Evolutionary conservation across 1,284 basidiomycete species (phyloP), one percentile per base, ranked within the genome.

Genomic region (Hypsizygus ulmarius): DNA sequence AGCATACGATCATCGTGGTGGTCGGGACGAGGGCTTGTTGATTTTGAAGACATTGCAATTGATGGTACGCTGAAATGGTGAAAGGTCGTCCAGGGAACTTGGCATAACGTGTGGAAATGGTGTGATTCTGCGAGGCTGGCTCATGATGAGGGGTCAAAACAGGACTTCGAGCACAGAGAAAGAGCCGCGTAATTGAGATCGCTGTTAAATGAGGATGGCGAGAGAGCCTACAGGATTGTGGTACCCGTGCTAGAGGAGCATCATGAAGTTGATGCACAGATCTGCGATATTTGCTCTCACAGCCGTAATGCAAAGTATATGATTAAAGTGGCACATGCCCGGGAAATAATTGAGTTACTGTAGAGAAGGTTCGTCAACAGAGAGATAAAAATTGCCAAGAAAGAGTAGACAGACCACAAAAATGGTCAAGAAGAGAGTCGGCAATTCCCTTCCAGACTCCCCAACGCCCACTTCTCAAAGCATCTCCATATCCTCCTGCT

Each of bases 401-500:
- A 32, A 2, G 21, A 42, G 19, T 16, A 10, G 14, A 34, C 40
- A 18, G 12, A 21, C 40, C 30, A 18, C 5, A 42, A 33, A 34
- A 32, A 2, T 14, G 10, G 16, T 5, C n/a, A 12, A 15, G 28
- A 8, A 28, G 5, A 29, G 2, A 27, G 5, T 21, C 3, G 11
- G 18, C 21, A 21, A 14, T 21, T 25, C 27, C 16, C 11, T 18
- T 15, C 28, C 25, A 35, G 28, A 28, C 2, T 25, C 11, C 25
- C 32, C 42, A 3, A 27, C 14, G 2, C n/a, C 8, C 4, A 39
- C 25, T 2, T 8, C 14, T 60, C 45, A 70, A 39, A 70, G 49
- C 64, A 66, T 66, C 48, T 72, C 69, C 60, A 67, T 65, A 29
- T 61, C 59, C 29, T 69, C 67, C 53, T 72, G 71, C 45, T 72